phyloP scores from a whole-genome alignment of 495 filamentous ascomycete species.

The Penicillium steckii region DNA sequence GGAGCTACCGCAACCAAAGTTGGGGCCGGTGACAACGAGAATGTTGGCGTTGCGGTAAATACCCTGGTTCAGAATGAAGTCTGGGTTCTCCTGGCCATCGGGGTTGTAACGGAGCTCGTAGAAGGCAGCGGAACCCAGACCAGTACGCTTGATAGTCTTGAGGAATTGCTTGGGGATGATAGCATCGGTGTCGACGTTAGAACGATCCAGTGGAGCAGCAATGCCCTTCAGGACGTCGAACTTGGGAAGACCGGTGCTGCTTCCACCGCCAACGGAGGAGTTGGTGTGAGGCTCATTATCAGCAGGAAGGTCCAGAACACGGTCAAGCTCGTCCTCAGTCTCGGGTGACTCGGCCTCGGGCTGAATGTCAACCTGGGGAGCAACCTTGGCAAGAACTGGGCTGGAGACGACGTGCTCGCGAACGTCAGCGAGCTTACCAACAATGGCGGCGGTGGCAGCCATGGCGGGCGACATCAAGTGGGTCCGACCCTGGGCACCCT shows the following conservation, averaged over 20 bases:
- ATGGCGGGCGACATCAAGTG: slow-evolving; percentile 97
- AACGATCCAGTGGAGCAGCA: slow-evolving; percentile 81
- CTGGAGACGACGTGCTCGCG: slow-evolving; percentile 67
- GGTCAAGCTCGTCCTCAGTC: slow-evolving; percentile 74
- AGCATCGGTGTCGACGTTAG: slow-evolving; percentile 95
- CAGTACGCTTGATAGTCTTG: slow-evolving; percentile 98
- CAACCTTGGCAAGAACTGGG: slow-evolving; percentile 56
- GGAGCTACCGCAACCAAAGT: slow-evolving; percentile 94
- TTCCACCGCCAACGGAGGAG: slow-evolving; percentile 43
- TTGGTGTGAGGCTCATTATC: slow-evolving; percentile 65
- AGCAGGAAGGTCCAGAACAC: slow-evolving; percentile 72
- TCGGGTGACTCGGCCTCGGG: slow-evolving; percentile 70
- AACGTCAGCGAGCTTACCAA: slow-evolving; percentile 88
- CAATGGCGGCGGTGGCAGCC: slow-evolving; percentile 88
- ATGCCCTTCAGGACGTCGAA: slow-evolving; percentile 82
- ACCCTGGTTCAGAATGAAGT: slow-evolving; percentile 89
- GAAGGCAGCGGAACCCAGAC: slow-evolving; percentile 86
- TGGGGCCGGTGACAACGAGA: slow-evolving; percentile 86
- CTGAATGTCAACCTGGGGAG: slow-evolving; percentile 54
- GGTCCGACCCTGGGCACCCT: slow-evolving; percentile 89
- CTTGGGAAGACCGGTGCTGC: slow-evolving; percentile 68
- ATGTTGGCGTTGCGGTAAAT: slow-evolving; percentile 86
- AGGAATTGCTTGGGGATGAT: slow-evolving; percentile 99
- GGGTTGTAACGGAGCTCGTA: slow-evolving; percentile 74
- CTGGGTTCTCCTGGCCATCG: slow-evolving; percentile 69